A percentile compares a stretch with the other conserved stretches of the same genome.
Conservation (phyloP, 2,329 filamentous ascomycete species). For the Rhynchosporium secalis region DNA sequence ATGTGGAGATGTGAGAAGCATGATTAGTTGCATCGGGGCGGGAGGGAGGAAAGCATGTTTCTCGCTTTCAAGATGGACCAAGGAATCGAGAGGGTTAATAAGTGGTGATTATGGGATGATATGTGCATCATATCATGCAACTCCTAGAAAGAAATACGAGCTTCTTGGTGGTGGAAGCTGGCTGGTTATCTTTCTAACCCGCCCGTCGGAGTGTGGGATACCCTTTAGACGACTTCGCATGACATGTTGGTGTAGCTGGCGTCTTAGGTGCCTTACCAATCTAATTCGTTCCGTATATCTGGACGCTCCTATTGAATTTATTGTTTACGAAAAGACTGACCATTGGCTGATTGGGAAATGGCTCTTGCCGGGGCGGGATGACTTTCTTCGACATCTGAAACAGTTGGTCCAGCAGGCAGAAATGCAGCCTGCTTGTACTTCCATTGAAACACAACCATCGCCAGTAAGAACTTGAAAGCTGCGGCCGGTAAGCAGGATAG, state of each 20-base stretch:
- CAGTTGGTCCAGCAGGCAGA: conserved; percentile 26
- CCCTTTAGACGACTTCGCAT: conserved; percentile 9
- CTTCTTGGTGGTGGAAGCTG: not conserved
- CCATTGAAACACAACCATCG: conserved; percentile 21
- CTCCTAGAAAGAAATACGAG: conserved; percentile 7
- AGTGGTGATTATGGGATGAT: conserved; percentile 11
- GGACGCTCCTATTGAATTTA: conserved; percentile 18
- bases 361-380: conserved; percentile 21
- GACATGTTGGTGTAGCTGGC: conserved; percentile 7
- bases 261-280: conserved; percentile 13
- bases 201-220: not conserved
- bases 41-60: conserved; percentile 6
- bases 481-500: conserved; percentile 18
- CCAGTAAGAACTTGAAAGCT: conserved; percentile 16
- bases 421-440: conserved; percentile 25
- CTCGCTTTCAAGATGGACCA: conserved; percentile 17
- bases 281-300: conserved; percentile 16
- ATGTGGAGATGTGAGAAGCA: conserved; percentile 6
- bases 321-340: conserved; percentile 9
- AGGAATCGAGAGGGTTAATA: not conserved
- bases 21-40: conserved; percentile 5
- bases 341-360: conserved; percentile 25
- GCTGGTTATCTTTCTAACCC: too few relatives aligned
- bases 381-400: conserved; percentile 28
- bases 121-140: conserved; percentile 16